Evolutionary conservation across 1,284 basidiomycete genomes (phyloP).

Genomic region (Rhodotorula mucilaginosa): DNA sequence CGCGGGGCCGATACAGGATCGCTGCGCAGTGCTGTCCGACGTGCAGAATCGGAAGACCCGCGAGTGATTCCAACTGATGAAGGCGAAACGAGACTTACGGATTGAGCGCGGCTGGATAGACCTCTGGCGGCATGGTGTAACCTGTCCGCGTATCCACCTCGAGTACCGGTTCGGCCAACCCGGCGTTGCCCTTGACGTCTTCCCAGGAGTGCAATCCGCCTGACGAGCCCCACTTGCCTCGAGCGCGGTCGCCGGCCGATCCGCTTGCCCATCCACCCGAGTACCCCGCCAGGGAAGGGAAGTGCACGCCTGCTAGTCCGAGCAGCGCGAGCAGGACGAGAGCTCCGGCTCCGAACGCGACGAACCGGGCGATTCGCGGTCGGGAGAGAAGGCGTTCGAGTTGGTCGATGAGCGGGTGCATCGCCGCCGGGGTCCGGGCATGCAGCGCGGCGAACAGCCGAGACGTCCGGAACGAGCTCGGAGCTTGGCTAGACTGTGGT

Average conservation of each 20-base stretch:
- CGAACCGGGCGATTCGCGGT: slow-evolving; percentile 4
- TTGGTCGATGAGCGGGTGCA: not conserved
- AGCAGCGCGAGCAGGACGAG: not conserved
- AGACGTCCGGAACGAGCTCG: not conserved
- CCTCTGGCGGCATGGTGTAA: slow-evolving; percentile 33
- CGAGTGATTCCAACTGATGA: not conserved
- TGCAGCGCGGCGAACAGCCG: not conserved
- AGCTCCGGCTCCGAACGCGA: slow-evolving; percentile 2
- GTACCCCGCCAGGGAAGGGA: not conserved
- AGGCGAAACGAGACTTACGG: slow-evolving; percentile 13
- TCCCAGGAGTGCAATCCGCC: slow-evolving; percentile 2
- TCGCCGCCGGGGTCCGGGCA: not conserved
- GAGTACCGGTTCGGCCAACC: slow-evolving; percentile 18
- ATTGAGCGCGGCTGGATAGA: slow-evolving; percentile 38
- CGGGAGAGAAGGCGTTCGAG: not conserved
- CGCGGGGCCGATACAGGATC: not conserved
- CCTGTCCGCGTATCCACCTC: slow-evolving; percentile 14
- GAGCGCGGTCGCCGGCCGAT: not conserved
- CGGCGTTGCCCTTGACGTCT: slow-evolving; percentile 21
- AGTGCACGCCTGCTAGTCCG: not conserved
- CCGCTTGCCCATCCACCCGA: not conserved
- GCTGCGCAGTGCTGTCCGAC: no score
- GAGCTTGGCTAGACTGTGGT: not conserved
- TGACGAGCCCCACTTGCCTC: slow-evolving; percentile 15
- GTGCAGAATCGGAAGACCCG: not conserved